Percentiles rank a stretch among this genome's conserved stretches.
phyloP scores from a whole-genome alignment of 2,329 filamentous ascomycete species.

The Xylariaceae sp. region DNA sequence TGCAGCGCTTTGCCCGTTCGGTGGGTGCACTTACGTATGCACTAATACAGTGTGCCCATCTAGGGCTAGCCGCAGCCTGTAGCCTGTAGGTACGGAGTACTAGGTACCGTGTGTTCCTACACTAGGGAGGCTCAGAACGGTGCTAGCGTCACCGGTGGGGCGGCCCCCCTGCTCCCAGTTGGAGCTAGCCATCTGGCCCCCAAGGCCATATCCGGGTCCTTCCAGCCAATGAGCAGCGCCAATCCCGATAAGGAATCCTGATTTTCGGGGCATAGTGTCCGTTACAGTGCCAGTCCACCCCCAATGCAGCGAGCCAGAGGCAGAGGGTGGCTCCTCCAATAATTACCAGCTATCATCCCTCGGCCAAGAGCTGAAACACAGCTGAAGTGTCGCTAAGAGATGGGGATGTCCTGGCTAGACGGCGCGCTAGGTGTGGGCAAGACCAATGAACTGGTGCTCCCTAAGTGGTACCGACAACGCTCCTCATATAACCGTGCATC shows the following conservation, averaged over 20 bases:
- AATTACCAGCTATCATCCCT: background rate
- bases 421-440: no score
- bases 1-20: background rate
- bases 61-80: background rate
- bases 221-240: background rate
- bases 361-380: background rate
- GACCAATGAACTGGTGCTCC: background rate
- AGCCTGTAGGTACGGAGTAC: background rate
- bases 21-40: background rate
- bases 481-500: background rate
- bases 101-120: background rate
- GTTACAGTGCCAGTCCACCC: background rate
- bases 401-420: no score
- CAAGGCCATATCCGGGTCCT: background rate
- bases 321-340: background rate
- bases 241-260: background rate
- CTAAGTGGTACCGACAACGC: background rate
- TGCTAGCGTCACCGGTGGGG: background rate
- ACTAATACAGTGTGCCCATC: background rate
- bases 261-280: slow-evolving; percentile 3
- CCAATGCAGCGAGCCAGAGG: background rate
- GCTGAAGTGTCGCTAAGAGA: background rate
- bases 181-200: background rate
- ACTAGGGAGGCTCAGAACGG: background rate
- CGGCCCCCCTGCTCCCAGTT: background rate